Conservation (phyloP, 345 rosid species). For the Pistacia vera region DNA sequence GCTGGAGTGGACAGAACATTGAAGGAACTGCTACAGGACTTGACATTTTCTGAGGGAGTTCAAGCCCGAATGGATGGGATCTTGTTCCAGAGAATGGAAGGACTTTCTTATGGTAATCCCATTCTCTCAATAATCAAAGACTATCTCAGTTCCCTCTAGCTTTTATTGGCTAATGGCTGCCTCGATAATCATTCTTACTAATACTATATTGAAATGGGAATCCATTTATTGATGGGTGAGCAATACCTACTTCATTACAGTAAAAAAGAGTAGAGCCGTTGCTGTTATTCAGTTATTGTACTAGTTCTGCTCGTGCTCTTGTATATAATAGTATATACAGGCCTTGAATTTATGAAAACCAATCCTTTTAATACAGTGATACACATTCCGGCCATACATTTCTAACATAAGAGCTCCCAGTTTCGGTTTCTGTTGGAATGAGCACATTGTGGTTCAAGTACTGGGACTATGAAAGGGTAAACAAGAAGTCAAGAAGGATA, state of each 20-base stretch:
- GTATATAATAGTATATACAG: not conserved
- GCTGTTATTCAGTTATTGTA: not conserved
- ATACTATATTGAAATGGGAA: not conserved
- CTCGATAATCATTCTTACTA: not conserved
- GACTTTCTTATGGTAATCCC: slow-evolving; percentile 51
- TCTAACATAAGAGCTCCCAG: not conserved
- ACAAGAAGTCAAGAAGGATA: too few species aligned
- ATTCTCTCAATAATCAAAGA: slow-evolving; percentile 65
- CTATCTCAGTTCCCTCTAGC: slow-evolving; percentile 68
- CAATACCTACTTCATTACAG: not conserved
- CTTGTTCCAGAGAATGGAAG: slow-evolving; percentile 71
- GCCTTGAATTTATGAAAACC: not conserved
- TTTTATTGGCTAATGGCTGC: not conserved
- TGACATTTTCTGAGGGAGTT: slow-evolving; percentile 57
- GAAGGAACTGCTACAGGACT: slow-evolving; percentile 58
- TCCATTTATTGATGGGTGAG: not conserved
- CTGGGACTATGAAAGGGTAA: not conserved
- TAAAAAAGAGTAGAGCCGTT: not conserved
- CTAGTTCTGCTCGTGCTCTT: not conserved
- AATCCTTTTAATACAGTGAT: not conserved
- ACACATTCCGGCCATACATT: not conserved
- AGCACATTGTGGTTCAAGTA: not conserved
- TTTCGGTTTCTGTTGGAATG: not conserved
- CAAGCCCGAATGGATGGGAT: slow-evolving; percentile 97
- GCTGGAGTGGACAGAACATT: slow-evolving; percentile 69